Percentiles rank a stretch among this genome's conserved stretches.
phyloP scores from a whole-genome alignment of 73 alveolate species.

The Paramecium primaurelia region DNA sequence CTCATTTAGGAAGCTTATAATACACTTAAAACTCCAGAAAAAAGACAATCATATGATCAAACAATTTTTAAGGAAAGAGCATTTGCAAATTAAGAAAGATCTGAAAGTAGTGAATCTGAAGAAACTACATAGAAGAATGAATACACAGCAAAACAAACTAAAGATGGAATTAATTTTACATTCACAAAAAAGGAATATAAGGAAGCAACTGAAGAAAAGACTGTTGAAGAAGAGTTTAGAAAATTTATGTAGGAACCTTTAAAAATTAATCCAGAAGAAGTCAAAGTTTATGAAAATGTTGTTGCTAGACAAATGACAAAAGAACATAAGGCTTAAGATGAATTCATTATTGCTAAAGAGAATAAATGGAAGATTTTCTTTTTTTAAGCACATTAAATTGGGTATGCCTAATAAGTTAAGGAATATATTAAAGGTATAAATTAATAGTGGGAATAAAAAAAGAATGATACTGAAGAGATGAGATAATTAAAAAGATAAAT shows the following conservation, averaged over 20 bases:
- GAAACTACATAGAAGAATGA: neutral
- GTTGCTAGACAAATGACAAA: neutral
- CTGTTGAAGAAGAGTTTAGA: neutral
- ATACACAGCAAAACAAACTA: neutral
- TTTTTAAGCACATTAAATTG: neutral
- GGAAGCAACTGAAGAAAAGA: neutral
- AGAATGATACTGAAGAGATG: neutral
- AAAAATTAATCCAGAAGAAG: constrained; percentile 9
- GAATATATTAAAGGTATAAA: constrained; percentile 10
- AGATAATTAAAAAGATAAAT: neutral
- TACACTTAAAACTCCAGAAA: constrained; percentile 40
- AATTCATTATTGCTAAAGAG: neutral
- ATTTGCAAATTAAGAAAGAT: neutral
- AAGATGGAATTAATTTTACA: neutral
- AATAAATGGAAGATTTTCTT: neutral
- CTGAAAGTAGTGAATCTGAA: neutral
- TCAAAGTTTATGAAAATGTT: neutral
- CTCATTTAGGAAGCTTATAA: constrained; percentile 29
- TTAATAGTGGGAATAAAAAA: neutral
- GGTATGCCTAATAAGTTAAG: neutral
- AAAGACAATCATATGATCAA: neutral
- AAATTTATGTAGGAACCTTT: constrained; percentile 28
- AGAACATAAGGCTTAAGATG: constrained; percentile 14
- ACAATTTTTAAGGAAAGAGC: constrained; percentile 1
- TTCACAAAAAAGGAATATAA: neutral